These are phyloP conservation scores for Penicillium sp. DNA, from an alignment of 2,329 filamentous ascomycete genomes.

Conservation along the genomic window DNA sequence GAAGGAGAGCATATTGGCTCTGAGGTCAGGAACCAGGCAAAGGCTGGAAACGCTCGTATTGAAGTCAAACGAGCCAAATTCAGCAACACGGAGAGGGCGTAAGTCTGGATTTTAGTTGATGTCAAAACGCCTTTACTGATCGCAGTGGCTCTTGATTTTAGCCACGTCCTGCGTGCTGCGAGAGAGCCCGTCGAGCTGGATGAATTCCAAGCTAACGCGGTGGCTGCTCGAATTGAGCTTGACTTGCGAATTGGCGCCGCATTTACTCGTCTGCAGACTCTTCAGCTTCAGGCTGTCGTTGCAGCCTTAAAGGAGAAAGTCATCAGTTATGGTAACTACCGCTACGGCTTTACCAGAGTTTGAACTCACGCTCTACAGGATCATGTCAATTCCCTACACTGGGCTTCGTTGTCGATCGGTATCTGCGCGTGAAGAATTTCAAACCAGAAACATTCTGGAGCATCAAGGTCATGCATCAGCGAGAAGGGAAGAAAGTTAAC, in stretches of 20 bases:
- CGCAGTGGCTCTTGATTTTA: slow-evolving; percentile 33
- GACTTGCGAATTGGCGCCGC: slow-evolving; percentile 89
- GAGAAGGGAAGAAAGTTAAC: slow-evolving; percentile 73
- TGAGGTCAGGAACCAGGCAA: slow-evolving; percentile 81
- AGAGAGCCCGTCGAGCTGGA: slow-evolving; percentile 74
- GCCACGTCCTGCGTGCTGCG: slow-evolving; percentile 83
- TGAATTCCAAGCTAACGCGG: slow-evolving; percentile 80
- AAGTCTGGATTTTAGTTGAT: slow-evolving; percentile 32
- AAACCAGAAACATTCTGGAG: slow-evolving; percentile 89
- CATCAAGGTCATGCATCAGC: slow-evolving; percentile 78
- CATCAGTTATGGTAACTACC: slow-evolving; percentile 73
- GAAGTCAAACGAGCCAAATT: slow-evolving; percentile 84
- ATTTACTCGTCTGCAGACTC: slow-evolving; percentile 84
- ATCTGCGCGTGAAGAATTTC: slow-evolving; percentile 91
- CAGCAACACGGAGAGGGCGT: slow-evolving; percentile 93
- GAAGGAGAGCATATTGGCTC: slow-evolving; percentile 96
- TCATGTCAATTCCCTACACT: slow-evolving; percentile 97
- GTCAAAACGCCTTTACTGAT: neutral
- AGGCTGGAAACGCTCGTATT: slow-evolving; percentile 68
- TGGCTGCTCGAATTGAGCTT: slow-evolving; percentile 83
- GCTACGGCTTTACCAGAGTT: neutral
- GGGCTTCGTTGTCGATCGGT: slow-evolving; percentile 94
- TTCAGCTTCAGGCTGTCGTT: slow-evolving; percentile 70
- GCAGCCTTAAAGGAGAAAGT: slow-evolving; percentile 62
- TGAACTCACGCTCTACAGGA: slow-evolving; percentile 45